Base-by-base conservation (phyloP, 805 yeast species). In the Ogataea populi-albae region DNA sequence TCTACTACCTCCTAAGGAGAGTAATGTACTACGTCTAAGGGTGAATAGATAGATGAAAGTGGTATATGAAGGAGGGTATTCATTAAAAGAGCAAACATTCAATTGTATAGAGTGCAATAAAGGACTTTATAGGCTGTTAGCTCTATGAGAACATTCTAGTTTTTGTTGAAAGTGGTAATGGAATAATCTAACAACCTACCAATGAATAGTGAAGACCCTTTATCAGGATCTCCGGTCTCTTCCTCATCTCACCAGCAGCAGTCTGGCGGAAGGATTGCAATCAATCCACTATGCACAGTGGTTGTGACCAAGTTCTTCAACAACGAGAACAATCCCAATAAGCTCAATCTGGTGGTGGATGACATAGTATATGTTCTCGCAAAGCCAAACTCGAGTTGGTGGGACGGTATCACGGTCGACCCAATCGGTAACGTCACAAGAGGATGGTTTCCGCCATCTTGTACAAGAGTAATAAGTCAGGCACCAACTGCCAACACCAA, bases 361-460 rank as follows among this genome's bases (percentile, higher is more conserved):
- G 94, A 84, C 45, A 69, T 82, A 3, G 63, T 87, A 1, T 74
- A 81, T 47, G 93, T 87, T 10, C 54, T 85, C n/a, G 55, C 70
- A 11, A 82, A 81, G 41, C 66, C 76, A 11, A 74, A 71, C 25
- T 57, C 77, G 3, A 85, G 87, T 2, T 87, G 95, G 96, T 86
- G 94, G 93, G 95, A 87, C 57, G 95, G 96, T 8, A 68, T 81
- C 12, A 46, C 65, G 23, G 57, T 54, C 4, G 59, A 58, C 24
- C 56, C 62, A 2, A 58, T 53, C 14, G 72, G 73, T 5, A 71
- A 53, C 20, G 59, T 65, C 4, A 57, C 71, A 5, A 69, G 94
- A 52, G 96, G 96, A 48, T 87, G 95, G 95, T 85, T 87, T 63
- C 95, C 95, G 12, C 73, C 73, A 32, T 74, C 72, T 39, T 80